Percentiles rank a stretch among this genome's conserved stretches.
phyloP scores from a whole-genome alignment of 2,329 filamentous ascomycete species.

The Septoria petroselini region DNA sequence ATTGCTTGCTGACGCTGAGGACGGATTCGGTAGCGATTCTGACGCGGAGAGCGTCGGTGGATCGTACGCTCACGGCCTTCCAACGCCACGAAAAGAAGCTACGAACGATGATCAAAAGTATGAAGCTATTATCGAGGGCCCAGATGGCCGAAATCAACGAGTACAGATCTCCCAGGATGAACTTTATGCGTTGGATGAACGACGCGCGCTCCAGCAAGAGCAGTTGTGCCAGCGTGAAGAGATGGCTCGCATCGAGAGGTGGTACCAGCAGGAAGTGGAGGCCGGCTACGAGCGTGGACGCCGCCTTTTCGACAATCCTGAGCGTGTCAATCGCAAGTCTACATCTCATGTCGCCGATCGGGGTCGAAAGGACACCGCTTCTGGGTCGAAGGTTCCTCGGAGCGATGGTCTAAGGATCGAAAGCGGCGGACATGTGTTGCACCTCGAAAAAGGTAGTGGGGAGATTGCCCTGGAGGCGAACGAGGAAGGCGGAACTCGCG shows the following conservation, averaged over 20 bases:
- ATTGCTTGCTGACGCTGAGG: too few relatives aligned
- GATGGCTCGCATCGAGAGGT: too few relatives aligned
- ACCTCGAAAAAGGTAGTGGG: slow-evolving; percentile 30
- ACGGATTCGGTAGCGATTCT: too few relatives aligned
- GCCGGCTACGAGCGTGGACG: slow-evolving; percentile 24
- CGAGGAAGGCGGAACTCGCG: slow-evolving; percentile 28
- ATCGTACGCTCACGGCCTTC: too few relatives aligned
- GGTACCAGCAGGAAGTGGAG: slow-evolving; percentile 30
- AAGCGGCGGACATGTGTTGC: slow-evolving; percentile 29
- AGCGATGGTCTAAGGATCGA: slow-evolving; percentile 30
- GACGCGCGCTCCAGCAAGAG: slow-evolving; percentile 16
- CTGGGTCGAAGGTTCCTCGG: slow-evolving; percentile 24
- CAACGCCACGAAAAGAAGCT: too few relatives aligned
- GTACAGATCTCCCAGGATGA: slow-evolving; percentile 31
- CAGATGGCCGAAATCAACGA: slow-evolving; percentile 24
- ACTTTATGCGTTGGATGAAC: slow-evolving; percentile 23
- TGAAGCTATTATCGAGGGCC: slow-evolving; percentile 31
- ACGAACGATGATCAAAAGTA: too few relatives aligned
- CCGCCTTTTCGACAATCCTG: slow-evolving; percentile 33
- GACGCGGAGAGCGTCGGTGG: too few relatives aligned
- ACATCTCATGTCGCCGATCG: slow-evolving; percentile 29
- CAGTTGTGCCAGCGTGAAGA: slow-evolving; percentile 11
- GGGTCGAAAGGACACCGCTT: slow-evolving; percentile 29
- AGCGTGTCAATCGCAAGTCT: slow-evolving; percentile 21
- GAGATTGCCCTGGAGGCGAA: slow-evolving; percentile 21